Evolutionary conservation across 2,329 filamentous ascomycete genomes (phyloP).

Genomic region (Geoglossum cookeanum): DNA sequence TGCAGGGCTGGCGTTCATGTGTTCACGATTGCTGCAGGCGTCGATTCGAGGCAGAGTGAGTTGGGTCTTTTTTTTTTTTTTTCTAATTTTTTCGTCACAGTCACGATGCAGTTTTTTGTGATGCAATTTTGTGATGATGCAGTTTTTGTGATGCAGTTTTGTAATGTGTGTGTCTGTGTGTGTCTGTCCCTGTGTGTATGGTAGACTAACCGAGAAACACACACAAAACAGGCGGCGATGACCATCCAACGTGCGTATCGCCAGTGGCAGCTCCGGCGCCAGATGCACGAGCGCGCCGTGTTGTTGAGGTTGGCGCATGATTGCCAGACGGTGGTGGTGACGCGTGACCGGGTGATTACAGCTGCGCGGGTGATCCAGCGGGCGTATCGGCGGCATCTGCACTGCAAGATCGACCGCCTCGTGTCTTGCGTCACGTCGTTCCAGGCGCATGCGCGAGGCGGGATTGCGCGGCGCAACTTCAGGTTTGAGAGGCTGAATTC

Average conservation of each 20-base stretch:
- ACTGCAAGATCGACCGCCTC: conserved; percentile 15
- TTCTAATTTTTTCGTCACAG: background rate
- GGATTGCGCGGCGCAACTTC: conserved; percentile 17
- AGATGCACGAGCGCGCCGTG: conserved; percentile 17
- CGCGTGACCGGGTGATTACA: conserved; percentile 21
- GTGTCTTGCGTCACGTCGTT: conserved; percentile 11
- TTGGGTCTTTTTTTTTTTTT: background rate
- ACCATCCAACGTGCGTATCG: conserved; percentile 35
- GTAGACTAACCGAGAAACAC: background rate
- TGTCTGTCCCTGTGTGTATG: background rate
- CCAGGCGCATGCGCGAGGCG: conserved; percentile 26
- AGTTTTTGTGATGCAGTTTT: too few relatives aligned
- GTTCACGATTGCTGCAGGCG: conserved; percentile 35
- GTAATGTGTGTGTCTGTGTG: too few relatives aligned
- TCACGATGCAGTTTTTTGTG: background rate
- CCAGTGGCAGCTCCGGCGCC: conserved; percentile 14
- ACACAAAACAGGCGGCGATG: conserved; percentile 28
- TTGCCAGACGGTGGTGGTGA: conserved; percentile 28
- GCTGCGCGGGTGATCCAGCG: conserved; percentile 26
- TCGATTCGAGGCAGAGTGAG: conserved; percentile 16
- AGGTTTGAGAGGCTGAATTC: conserved; percentile 6
- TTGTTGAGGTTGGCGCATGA: conserved; percentile 25
- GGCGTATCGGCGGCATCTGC: conserved; percentile 23
- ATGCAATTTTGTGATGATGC: too few relatives aligned
- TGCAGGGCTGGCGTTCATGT: conserved; percentile 34